Percentiles rank a stretch among this genome's conserved stretches.
phyloP scores from a whole-genome alignment of 192 early-diverging fungal genomes.

The Allomyces macrogynus region DNA sequence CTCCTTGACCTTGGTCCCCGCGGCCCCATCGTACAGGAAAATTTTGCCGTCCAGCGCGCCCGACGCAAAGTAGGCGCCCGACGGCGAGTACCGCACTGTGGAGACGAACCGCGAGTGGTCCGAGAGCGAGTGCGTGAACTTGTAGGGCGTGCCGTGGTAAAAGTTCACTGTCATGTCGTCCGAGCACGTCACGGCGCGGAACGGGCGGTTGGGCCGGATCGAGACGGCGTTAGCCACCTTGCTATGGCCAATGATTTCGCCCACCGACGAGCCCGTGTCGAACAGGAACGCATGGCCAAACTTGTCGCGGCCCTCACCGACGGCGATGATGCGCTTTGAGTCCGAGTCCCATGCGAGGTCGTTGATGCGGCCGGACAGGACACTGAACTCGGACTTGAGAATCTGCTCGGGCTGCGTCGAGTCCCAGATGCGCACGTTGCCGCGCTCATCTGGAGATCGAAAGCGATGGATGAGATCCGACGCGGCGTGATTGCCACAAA shows the following conservation, averaged over 20 bases:
- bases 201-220: constrained; percentile 74
- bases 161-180: constrained; percentile 82
- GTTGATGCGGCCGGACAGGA: constrained; percentile 44
- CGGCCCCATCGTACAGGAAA: constrained; percentile 83
- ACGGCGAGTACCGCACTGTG: constrained; percentile 62
- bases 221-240: constrained; percentile 70
- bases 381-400: constrained; percentile 61
- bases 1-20: constrained; percentile 51
- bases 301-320: constrained; percentile 78
- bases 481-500: background rate
- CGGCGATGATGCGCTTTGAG: constrained; percentile 87
- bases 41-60: constrained; percentile 75
- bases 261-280: constrained; percentile 72
- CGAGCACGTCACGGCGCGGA: constrained; percentile 75
- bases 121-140: constrained; percentile 41
- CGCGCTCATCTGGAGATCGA: constrained; percentile 37
- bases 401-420: constrained; percentile 55
- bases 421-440: constrained; percentile 92
- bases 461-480: background rate
- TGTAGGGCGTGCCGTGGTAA: constrained; percentile 82
- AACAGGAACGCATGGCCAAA: constrained; percentile 79
- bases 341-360: constrained; percentile 91
- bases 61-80: constrained; percentile 60
- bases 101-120: constrained; percentile 86
- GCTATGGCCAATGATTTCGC: constrained; percentile 77